Conservation (phyloP, 1,284 basidiomycete species). For the Amylostereum chailletii region DNA sequence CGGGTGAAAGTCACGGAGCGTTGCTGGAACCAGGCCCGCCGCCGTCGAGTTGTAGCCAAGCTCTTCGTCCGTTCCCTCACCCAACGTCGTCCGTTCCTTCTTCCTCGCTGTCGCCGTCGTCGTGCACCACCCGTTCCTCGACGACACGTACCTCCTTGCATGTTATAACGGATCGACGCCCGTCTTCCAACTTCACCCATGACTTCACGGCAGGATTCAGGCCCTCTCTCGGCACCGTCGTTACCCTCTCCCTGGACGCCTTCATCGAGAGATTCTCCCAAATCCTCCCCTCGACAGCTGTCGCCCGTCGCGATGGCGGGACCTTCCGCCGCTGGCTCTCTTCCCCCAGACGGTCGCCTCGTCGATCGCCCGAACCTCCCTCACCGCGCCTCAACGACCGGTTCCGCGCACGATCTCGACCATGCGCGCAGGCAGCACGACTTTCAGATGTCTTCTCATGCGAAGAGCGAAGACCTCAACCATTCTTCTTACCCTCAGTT, state of each 20-base stretch:
- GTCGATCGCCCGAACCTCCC: conserved; percentile 45
- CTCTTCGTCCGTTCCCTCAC: too few species aligned
- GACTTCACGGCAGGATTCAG: too few species aligned
- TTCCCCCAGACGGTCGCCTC: conserved; percentile 9
- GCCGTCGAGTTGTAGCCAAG: too few species aligned
- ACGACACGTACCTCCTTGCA: too few species aligned
- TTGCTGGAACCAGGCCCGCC: too few species aligned
- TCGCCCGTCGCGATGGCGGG: neutral
- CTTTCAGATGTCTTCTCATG: conserved; percentile 28
- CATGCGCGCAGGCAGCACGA: conserved; percentile 33
- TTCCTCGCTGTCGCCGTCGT: too few species aligned
- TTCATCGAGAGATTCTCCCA: neutral
- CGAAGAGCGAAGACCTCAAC: conserved; percentile 66
- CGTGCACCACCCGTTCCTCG: too few species aligned
- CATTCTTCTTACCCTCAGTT: conserved; percentile 28
- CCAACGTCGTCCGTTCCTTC: too few species aligned
- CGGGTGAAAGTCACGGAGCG: too few species aligned
- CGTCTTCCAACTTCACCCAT: neutral
- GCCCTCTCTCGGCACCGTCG: too few species aligned
- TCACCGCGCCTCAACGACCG: conserved; percentile 52
- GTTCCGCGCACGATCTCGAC: conserved; percentile 42
- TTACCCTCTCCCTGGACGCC: neutral
- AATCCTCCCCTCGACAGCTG: neutral
- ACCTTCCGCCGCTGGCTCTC: neutral
- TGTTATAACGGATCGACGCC: too few species aligned